Base-by-base conservation (phyloP, 768 basidiomycete genomes). In the Lentinus brumalis region DNA sequence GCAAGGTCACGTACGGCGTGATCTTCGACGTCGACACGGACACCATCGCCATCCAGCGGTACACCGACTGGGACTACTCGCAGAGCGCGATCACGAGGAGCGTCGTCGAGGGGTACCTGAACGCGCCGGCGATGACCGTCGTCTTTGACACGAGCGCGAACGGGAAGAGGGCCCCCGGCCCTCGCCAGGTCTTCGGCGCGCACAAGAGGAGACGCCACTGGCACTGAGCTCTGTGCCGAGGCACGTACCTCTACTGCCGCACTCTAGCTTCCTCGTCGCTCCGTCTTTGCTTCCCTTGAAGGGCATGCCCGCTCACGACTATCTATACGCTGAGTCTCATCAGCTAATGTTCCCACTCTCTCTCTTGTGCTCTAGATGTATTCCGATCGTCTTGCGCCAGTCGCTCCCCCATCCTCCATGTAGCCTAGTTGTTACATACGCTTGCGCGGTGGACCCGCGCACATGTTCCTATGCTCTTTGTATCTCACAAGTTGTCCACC, bases 1-100 rank as follows among this genome's bases (percentile, higher is more conserved):
- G 46, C 38, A 41, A 39, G 12, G 61, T 55, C 41, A 68, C 69
- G 35, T 63, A 68, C 46, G 66, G 53, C 31, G 68, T 60, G 41
- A 59, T 70, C 53, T 66, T 69, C 56, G 71, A 72, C 62, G 68
- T 69, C 38, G 57, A 70, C 67, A 69, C 67, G 40, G 70, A 71
- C 57, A 41, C 57, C 14, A 69, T 72, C 64, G 53, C 67, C 30
- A 67, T 70, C 56, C 60, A 69, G 58, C 58, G 58, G 45, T 61
- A 66, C 56, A 64, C 61, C 12, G 58, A 59, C 31, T 72, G 69
- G 67, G 67, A 71, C 63, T 72, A 65, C 65, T 53, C 56, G 14
- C 65, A 69, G 65, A 61, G 46, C 9, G 56, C 61, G 57, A 26
- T 71, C 60, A 57, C 68, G 31, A 53, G 71, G 45, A 65, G 59